Conservation (phyloP, 2,329 filamentous ascomycete genomes). For the Fusarium newnesense region DNA sequence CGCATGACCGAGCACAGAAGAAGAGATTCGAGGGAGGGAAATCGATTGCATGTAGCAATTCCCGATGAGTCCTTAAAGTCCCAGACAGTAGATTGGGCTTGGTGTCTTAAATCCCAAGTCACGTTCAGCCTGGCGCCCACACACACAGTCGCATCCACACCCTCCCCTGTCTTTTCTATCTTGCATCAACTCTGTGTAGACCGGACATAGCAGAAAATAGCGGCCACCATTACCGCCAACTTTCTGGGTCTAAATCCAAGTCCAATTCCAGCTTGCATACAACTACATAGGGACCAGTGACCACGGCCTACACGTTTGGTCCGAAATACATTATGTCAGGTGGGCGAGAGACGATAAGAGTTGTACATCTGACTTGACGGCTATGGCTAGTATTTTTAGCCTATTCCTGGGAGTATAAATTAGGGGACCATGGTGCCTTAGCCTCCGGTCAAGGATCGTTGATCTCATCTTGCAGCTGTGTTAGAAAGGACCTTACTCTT, state of each 20-base stretch:
- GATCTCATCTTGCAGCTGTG: constrained; percentile 44
- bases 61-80: constrained; percentile 41
- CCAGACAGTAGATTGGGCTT: constrained; percentile 44
- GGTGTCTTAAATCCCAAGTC: constrained; percentile 52
- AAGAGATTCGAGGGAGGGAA: constrained; percentile 21
- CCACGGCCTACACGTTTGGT: constrained; percentile 31
- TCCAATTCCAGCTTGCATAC: constrained; percentile 21
- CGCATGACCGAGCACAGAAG: constrained; percentile 39
- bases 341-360: constrained; percentile 37
- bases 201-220: constrained; percentile 28
- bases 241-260: constrained; percentile 27
- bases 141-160: constrained; percentile 36
- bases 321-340: constrained; percentile 34
- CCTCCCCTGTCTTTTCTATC: constrained; percentile 28
- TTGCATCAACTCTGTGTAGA: constrained; percentile 16
- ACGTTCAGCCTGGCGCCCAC: constrained; percentile 48
- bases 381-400: constrained; percentile 43
- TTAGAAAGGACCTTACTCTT: constrained; percentile 28
- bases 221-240: constrained; percentile 34
- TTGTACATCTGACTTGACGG: constrained; percentile 43
- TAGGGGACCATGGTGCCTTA: constrained; percentile 31
- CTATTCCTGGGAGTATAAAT: constrained; percentile 43
- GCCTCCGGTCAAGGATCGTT: constrained; percentile 17
- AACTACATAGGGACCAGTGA: constrained; percentile 28
- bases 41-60: constrained; percentile 44